Conservation (phyloP, 2,329 filamentous ascomycete genomes). For the Fonsecaea multimorphosa region DNA sequence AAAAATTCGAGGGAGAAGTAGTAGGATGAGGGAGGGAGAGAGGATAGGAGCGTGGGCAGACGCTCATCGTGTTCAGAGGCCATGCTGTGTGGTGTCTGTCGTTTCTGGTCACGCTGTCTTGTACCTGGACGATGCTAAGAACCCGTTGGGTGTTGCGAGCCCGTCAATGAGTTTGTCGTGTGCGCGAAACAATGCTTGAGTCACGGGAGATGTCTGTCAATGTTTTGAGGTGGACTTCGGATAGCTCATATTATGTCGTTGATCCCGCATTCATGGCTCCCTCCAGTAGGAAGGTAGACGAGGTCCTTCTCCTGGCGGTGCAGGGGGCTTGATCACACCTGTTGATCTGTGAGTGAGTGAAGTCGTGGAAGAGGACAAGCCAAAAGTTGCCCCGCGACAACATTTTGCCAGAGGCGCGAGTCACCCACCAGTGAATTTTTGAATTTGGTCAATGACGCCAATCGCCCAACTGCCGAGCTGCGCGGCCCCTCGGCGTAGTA, state of each 20-base stretch:
- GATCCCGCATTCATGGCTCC: not conserved
- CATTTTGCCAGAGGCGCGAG: constrained; percentile 10
- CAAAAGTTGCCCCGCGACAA: constrained; percentile 22
- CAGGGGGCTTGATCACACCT: not conserved
- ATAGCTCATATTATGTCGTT: not conserved
- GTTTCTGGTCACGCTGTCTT: not conserved
- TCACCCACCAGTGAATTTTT: constrained; percentile 1
- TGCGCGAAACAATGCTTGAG: not conserved
- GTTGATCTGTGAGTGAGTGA: not conserved
- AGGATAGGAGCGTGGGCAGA: constrained; percentile 36
- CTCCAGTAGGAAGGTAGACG: not conserved
- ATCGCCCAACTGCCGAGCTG: constrained; percentile 12
- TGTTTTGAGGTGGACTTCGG: not conserved
- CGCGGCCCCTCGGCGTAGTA: not conserved
- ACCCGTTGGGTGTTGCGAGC: not conserved
- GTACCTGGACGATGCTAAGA: not conserved
- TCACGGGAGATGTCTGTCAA: not conserved
- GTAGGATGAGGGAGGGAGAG: constrained; percentile 76
- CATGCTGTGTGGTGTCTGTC: constrained; percentile 20
- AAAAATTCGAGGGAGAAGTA: constrained; percentile 99
- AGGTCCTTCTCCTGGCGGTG: not conserved
- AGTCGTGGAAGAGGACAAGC: not conserved
- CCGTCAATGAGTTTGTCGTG: not conserved
- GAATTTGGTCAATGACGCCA: constrained; percentile 4
- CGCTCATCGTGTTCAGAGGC: constrained; percentile 35